phyloP scores from a whole-genome alignment of 257 asterid genomes.

The Scutellaria baicalensis region DNA sequence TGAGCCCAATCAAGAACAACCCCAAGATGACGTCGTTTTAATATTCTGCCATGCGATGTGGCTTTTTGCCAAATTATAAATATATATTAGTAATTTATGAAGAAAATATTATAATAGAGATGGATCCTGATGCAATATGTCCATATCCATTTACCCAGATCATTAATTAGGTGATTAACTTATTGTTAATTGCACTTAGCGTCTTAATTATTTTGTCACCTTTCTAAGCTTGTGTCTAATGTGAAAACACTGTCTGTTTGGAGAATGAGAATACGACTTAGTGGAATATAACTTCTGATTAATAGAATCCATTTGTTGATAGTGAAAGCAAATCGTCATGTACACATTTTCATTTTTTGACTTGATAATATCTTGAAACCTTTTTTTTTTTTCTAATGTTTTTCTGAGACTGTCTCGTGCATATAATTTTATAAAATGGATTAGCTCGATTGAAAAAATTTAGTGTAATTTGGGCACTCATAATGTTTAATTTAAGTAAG shows the following conservation, averaged over 20 bases:
- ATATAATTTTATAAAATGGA: too few relatives aligned
- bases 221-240: not conserved
- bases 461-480: too few relatives aligned
- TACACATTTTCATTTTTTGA: too few relatives aligned
- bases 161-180: not conserved
- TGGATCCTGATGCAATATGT: constrained; percentile 40
- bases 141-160: constrained; percentile 5
- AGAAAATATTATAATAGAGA: constrained; percentile 4
- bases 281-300: too few relatives aligned
- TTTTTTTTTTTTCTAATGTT: too few relatives aligned
- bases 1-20: constrained; percentile 12
- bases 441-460: too few relatives aligned
- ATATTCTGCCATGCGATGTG: constrained; percentile 5
- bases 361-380: too few relatives aligned
- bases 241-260: not conserved
- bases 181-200: not conserved
- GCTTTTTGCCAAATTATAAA: not conserved
- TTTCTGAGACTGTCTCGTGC: too few relatives aligned
- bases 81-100: not conserved
- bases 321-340: too few relatives aligned
- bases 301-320: too few relatives aligned
- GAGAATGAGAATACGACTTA: too few relatives aligned
- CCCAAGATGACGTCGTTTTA: constrained; percentile 22
- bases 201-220: not conserved
- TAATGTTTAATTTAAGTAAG: too few relatives aligned